Conservation (phyloP, 345 rosid genomes). For the Gossypium stocksii region DNA sequence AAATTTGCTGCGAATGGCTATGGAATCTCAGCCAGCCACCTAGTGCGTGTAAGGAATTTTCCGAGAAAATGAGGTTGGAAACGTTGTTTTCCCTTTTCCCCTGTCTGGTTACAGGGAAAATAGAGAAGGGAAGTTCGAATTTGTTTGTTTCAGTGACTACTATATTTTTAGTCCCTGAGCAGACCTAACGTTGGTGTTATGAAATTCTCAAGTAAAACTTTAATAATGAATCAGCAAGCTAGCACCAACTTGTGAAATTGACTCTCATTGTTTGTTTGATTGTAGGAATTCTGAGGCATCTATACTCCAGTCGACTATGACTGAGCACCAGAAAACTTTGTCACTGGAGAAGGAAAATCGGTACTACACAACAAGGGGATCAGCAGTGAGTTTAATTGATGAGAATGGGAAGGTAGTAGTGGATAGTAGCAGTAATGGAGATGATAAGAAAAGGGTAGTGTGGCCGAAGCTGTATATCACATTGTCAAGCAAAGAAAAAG, state of each 20-base stretch:
- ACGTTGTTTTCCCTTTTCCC: background rate
- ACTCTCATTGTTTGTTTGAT: constrained; percentile 14
- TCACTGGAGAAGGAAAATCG: constrained; percentile 60
- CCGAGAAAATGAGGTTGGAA: background rate
- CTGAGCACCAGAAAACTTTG: constrained; percentile 22
- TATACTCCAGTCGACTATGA: constrained; percentile 22
- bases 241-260: background rate
- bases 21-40: background rate
- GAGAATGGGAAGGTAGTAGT: constrained; percentile 38
- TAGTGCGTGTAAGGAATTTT: background rate
- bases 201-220: background rate
- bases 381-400: constrained; percentile 31
- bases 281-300: constrained; percentile 56
- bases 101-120: constrained; percentile 31
- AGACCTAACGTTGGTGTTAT: background rate
- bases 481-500: constrained; percentile 71
- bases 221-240: background rate
- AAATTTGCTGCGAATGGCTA: background rate
- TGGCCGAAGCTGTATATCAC: constrained; percentile 51
- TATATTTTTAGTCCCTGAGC: background rate
- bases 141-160: background rate
- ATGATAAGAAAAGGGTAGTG: constrained; percentile 31
- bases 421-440: constrained; percentile 38
- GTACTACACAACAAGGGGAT: constrained; percentile 54
- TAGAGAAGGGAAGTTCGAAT: background rate